phyloP scores from a whole-genome alignment of 1,284 basidiomycete genomes.

The Papiliotrema flavescens region DNA sequence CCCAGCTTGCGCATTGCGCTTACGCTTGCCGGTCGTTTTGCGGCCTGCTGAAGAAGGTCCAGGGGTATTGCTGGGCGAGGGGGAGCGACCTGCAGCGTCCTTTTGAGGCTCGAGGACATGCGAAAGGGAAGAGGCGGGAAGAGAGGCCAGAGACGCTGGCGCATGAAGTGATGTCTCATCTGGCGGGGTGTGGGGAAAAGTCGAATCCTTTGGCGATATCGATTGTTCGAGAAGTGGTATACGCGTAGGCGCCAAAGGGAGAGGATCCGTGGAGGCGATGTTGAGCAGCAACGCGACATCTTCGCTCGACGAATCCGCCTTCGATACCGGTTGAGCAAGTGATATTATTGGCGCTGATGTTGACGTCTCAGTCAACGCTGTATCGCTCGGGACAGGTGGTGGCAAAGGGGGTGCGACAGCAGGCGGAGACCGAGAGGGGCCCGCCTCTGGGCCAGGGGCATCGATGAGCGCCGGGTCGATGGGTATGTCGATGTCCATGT shows the following conservation, averaged over 20 bases:
- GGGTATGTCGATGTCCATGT: neutral
- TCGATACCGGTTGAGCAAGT: neutral
- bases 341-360: neutral
- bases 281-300: conserved; percentile 31
- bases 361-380: neutral
- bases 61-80: conserved; percentile 14
- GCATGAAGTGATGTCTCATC: conserved; percentile 16
- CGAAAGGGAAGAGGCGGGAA: neutral
- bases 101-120: conserved; percentile 1
- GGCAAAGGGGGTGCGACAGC: neutral
- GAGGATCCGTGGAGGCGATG: conserved; percentile 17
- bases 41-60: conserved; percentile 16
- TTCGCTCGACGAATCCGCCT: conserved; percentile 14
- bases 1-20: conserved; percentile 31
- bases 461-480: neutral
- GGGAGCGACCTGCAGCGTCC: neutral
- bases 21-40: conserved; percentile 26
- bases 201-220: neutral
- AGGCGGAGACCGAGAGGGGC: neutral
- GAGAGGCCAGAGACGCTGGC: neutral
- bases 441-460: neutral
- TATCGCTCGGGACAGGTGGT: neutral
- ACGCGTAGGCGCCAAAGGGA: neutral
- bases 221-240: neutral
- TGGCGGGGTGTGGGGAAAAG: conserved; percentile 31